These are phyloP conservation scores for Linnemannia zychae DNA, from an alignment of 192 early-diverging fungal species.

Conservation along the genomic window DNA sequence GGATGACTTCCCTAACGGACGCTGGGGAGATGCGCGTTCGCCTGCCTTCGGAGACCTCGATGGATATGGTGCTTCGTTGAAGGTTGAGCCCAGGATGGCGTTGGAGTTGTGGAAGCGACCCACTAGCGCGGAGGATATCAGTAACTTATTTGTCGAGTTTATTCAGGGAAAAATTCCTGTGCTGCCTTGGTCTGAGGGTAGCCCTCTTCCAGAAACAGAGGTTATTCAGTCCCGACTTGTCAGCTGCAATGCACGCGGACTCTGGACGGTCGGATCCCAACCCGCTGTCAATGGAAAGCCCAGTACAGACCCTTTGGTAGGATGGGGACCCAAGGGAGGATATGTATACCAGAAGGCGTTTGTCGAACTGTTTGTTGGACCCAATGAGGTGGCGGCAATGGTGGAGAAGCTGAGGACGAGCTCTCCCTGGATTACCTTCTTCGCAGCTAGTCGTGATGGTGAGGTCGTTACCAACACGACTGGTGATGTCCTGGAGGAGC, in stretches of 20 bases:
- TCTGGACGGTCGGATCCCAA: slow-evolving; percentile 86
- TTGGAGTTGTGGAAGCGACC: slow-evolving; percentile 78
- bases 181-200: slow-evolving; percentile 81
- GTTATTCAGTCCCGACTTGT: slow-evolving; percentile 71
- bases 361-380: slow-evolving; percentile 84
- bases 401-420: slow-evolving; percentile 63
- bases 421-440: slow-evolving; percentile 85
- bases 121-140: slow-evolving; percentile 67
- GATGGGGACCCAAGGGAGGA: slow-evolving; percentile 89
- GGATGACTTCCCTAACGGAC: slow-evolving; percentile 94
- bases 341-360: slow-evolving; percentile 92
- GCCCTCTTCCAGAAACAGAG: slow-evolving; percentile 72
- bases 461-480: slow-evolving; percentile 48
- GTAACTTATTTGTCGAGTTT: slow-evolving; percentile 75
- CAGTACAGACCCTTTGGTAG: slow-evolving; percentile 75
- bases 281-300: slow-evolving; percentile 84
- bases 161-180: slow-evolving; percentile 68
- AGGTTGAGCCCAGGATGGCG: slow-evolving; percentile 65
- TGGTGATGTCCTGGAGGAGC: slow-evolving; percentile 45
- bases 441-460: slow-evolving; percentile 84
- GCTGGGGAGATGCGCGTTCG: slow-evolving; percentile 89
- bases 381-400: slow-evolving; percentile 67
- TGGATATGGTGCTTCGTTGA: slow-evolving; percentile 76
- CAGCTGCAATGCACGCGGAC: slow-evolving; percentile 72
- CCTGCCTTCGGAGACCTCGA: slow-evolving; percentile 76